phyloP scores from a whole-genome alignment of 768 basidiomycete genomes.

The Zangia roseola region DNA sequence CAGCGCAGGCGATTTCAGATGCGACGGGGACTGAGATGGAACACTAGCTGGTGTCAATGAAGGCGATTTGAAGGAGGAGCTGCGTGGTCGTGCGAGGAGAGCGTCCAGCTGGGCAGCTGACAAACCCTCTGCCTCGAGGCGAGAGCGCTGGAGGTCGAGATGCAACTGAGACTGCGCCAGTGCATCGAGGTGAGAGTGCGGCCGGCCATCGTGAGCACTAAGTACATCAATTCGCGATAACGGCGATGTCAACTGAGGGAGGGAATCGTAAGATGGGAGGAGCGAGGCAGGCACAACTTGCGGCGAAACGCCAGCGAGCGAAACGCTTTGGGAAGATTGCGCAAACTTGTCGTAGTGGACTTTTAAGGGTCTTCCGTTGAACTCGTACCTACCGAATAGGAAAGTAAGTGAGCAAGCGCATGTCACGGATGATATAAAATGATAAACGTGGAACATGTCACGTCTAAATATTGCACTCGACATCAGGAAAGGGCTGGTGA shows the following conservation, averaged over 20 bases:
- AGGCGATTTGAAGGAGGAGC: constrained; percentile 26
- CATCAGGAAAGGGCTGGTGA: not conserved
- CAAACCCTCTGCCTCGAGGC: constrained; percentile 26
- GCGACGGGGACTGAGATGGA: constrained; percentile 23
- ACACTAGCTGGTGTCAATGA: constrained; percentile 16
- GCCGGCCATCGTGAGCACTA: constrained; percentile 23
- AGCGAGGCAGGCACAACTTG: constrained; percentile 14
- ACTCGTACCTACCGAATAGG: constrained; percentile 63
- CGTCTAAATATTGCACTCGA: not conserved
- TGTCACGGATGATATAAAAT: not conserved
- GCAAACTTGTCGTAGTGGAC: constrained; percentile 90
- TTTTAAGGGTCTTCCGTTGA: constrained; percentile 82
- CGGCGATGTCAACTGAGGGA: constrained; percentile 21
- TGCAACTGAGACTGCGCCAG: constrained; percentile 24
- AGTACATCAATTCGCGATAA: constrained; percentile 25
- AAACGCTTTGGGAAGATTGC: constrained; percentile 32
- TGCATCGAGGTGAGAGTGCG: constrained; percentile 22
- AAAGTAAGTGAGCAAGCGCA: constrained; percentile 6
- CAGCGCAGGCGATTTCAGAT: constrained; percentile 13
- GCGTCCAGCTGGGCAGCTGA: constrained; percentile 29
- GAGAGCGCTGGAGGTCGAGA: constrained; percentile 26
- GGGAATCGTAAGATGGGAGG: constrained; percentile 20
- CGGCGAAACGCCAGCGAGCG: constrained; percentile 24
- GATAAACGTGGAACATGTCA: not conserved
- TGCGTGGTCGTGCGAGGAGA: constrained; percentile 21